Evolutionary conservation across 306 rosid species (phyloP), one percentile per base, ranked within the genome.

Genomic region (Prinsepia uniflora): DNA sequence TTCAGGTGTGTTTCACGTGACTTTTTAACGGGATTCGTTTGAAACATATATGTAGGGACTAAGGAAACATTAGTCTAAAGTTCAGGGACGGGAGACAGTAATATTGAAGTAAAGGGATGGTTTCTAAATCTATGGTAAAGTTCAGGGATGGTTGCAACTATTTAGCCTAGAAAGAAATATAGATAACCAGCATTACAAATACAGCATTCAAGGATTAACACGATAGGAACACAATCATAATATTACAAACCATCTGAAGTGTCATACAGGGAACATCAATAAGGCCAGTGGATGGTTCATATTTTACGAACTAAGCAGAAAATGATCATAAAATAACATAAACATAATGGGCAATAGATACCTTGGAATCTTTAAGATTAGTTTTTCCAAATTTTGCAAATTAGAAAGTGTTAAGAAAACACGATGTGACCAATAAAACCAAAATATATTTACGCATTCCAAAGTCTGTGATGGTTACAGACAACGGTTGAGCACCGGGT

Each of bases 221-320:
- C 59, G 10, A 45, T n/a, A n/a, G 39, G 20, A 66, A 10, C 54
- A 15, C 10, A 34, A 73, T 68, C 66, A 72, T 61, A 48, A 63
- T 30, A 14, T 5, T 54, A 24, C 61, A 14, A 54, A 67, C 45
- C 15, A n/a, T n/a, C 9, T 40, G 19, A 68, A 78, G 48, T 6
- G 18, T 15, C 22, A 2, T 34, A 50, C 46, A 12, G 8, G 34
- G 46, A 67, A 10, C 0, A 10, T 4, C 10, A n/a, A 47, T 17
- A 47, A 14, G 44, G 30, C 17, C 44, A 42, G 2, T 43, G 20
- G 14, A 44, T 44, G 6, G 6, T 70, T 43, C 19, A 55, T 20
- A 7, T 22, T 58, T 58, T 30, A 59, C 12, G 17, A 7, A 55
- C 52, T 24, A 17, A 10, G 45, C 58, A 59, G 46, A 53, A 67